These are phyloP conservation scores for Rhamnella rubrinervis DNA, from an alignment of 331 rosid species.

Conservation along the genomic window DNA sequence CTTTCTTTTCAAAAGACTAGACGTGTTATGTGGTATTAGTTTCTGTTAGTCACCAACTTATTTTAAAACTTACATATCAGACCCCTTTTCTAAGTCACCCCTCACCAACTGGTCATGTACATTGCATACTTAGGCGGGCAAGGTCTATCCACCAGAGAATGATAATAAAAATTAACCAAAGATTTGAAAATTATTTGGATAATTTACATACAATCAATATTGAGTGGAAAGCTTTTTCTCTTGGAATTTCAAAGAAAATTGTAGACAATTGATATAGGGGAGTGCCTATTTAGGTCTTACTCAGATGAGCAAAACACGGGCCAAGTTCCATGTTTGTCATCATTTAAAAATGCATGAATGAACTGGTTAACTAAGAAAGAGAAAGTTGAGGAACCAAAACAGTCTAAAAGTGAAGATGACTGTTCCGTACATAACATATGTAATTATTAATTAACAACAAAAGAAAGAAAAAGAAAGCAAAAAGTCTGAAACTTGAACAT, in stretches of 20 bases:
- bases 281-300: constrained; percentile 32
- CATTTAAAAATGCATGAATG: constrained; percentile 23
- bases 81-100: neutral
- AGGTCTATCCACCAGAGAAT: neutral
- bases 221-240: constrained; percentile 12
- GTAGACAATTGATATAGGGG: constrained; percentile 20
- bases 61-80: neutral
- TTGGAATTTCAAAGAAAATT: constrained; percentile 9
- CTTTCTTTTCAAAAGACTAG: constrained; percentile 1
- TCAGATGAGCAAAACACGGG: constrained; percentile 21
- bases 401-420: neutral
- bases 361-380: constrained; percentile 5
- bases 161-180: neutral
- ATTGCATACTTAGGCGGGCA: constrained; percentile 6
- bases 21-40: neutral
- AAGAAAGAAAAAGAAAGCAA: constrained; percentile 10
- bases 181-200: neutral
- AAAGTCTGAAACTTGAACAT: constrained; percentile 18
- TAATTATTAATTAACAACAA: neutral
- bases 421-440: neutral
- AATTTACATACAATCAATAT: neutral
- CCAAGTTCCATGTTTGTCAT: constrained; percentile 9
- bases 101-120: neutral
- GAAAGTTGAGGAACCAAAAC: neutral
- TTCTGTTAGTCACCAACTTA: neutral